phyloP scores from a whole-genome alignment of 208 protist species.

The Leishmania amazonensis region DNA sequence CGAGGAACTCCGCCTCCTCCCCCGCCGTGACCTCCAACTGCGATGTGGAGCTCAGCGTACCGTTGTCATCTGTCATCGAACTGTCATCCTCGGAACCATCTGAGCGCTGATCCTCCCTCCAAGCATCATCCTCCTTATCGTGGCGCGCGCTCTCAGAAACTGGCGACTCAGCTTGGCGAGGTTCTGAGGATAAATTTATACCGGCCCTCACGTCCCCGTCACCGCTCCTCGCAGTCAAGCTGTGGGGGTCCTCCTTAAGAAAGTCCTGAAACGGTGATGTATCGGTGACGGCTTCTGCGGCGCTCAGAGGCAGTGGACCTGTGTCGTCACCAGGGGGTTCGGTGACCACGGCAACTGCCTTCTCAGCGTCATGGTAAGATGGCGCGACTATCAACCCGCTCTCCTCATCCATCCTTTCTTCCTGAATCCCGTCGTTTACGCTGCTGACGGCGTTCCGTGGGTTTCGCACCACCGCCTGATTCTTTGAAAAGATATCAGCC shows the following conservation, averaged over 20 bases:
- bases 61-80: neutral
- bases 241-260: neutral
- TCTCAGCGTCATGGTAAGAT: neutral
- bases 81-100: neutral
- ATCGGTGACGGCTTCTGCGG: neutral
- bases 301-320: slow-evolving; percentile 1
- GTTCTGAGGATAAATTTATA: neutral
- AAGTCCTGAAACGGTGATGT: neutral
- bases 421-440: neutral
- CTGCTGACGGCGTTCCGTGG: neutral
- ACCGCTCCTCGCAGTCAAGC: slow-evolving; percentile 1
- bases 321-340: neutral
- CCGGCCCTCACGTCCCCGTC: neutral
- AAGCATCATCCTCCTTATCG: neutral
- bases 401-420: neutral
- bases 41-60: slow-evolving; percentile 6
- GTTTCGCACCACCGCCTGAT: neutral
- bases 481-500: neutral
- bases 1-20: slow-evolving; percentile 26
- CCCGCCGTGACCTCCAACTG: slow-evolving; percentile 21
- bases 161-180: neutral
- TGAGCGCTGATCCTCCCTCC: neutral
- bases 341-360: neutral
- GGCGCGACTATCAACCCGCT: neutral
- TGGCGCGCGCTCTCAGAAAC: neutral